Conservation (phyloP, 1,284 basidiomycete genomes). For the Rhizopogon hawkerae region DNA sequence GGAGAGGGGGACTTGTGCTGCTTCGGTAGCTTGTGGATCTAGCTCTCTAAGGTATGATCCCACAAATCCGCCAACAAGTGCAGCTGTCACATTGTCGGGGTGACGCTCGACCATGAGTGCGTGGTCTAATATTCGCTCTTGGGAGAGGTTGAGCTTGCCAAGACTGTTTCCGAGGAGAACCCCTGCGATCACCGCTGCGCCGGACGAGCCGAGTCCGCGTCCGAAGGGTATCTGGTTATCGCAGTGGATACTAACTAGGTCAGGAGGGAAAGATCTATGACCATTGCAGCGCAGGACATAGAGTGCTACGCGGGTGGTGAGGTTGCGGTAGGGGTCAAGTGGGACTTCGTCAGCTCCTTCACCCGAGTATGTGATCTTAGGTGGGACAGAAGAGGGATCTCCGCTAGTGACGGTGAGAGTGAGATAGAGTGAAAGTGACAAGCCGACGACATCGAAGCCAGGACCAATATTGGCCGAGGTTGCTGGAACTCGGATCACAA, state of each 20-base stretch:
- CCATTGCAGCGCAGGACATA: slow-evolving; percentile 90
- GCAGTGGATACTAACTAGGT: slow-evolving; percentile 62
- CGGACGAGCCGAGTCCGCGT: slow-evolving; percentile 93
- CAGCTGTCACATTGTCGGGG: slow-evolving; percentile 98
- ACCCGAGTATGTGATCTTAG: slow-evolving; percentile 75
- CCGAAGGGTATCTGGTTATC: slow-evolving; percentile 97
- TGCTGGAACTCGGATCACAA: slow-evolving; percentile 81
- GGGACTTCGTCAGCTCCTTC: slow-evolving; percentile 89
- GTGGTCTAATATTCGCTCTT: slow-evolving; percentile 81
- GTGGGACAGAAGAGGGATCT: slow-evolving; percentile 35
- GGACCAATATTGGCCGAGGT: slow-evolving; percentile 99
- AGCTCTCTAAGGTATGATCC: slow-evolving; percentile 93
- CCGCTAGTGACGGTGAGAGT: slow-evolving; percentile 61
- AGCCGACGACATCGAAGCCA: slow-evolving; percentile 97
- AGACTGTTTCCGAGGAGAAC: slow-evolving; percentile 84
- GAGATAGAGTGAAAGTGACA: slow-evolving; percentile 87
- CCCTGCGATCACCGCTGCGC: slow-evolving; percentile 96
- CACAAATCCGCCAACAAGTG: slow-evolving; percentile 96
- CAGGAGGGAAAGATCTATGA: slow-evolving; percentile 68
- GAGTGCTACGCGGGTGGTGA: slow-evolving; percentile 95
- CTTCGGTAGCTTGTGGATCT: slow-evolving; percentile 65
- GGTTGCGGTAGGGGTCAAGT: slow-evolving; percentile 92
- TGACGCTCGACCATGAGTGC: slow-evolving; percentile 99
- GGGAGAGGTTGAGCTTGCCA: slow-evolving; percentile 65
- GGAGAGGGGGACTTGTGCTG: slow-evolving; percentile 85